A percentile compares a stretch with the other conserved stretches of the same genome.
These are phyloP conservation scores for Turritis glabra DNA, from an alignment of 345 rosid genomes.

Conservation along the genomic window DNA sequence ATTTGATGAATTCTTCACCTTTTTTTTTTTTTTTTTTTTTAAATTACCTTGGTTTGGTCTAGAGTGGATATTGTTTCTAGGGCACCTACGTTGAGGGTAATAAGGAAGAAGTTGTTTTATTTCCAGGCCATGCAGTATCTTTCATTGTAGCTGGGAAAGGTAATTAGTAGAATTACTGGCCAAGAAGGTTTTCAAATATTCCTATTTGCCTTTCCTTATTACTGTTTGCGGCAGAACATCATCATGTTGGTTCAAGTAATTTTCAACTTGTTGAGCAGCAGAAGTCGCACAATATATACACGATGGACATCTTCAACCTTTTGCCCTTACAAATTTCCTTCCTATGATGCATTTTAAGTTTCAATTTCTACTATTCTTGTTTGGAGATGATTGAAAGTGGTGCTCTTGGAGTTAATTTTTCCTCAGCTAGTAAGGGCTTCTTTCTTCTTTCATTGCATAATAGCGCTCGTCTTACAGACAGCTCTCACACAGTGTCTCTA, in stretches of 20 bases:
- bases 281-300: constrained; percentile 98
- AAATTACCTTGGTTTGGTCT: constrained; percentile 25
- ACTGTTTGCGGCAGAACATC: constrained; percentile 70
- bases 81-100: constrained; percentile 89
- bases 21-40: background rate
- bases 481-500: constrained; percentile 34
- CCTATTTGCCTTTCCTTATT: background rate
- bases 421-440: constrained; percentile 82
- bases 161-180: constrained; percentile 34
- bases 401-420: constrained; percentile 84
- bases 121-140: constrained; percentile 98
- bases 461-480: background rate
- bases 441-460: constrained; percentile 27
- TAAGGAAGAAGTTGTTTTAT: constrained; percentile 99
- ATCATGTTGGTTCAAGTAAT: constrained; percentile 99
- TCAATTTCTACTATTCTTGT: background rate
- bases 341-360: background rate
- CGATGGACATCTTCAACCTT: constrained; percentile 45
- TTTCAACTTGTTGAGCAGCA: constrained; percentile 92
- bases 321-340: background rate
- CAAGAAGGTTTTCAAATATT: background rate
- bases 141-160: constrained; percentile 99
- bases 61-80: constrained; percentile 42
- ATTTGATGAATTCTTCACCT: background rate
- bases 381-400: constrained; percentile 97